Evolutionary conservation across 805 yeast species (phyloP), one percentile per base, ranked within the genome.

Genomic region (baker's yeast (Saccharomyces cerevisiae)): DNA sequence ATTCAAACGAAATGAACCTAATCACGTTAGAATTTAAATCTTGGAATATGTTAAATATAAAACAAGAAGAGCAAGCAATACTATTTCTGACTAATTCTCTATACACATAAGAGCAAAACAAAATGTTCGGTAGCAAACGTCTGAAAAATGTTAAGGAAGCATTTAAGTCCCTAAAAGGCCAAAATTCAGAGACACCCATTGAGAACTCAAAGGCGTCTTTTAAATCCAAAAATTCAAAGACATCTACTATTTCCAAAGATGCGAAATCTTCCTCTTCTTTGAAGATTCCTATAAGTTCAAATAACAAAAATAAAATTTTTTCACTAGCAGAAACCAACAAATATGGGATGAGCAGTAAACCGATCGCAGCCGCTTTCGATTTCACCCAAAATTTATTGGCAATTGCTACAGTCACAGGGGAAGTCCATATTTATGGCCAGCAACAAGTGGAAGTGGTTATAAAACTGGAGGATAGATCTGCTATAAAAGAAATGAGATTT

Each of bases 381-480:
- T 96, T 96, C 2, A 83, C 88, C 0, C 99, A 94, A 68, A 82
- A 94, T 53, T 76, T 94, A 28, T 70, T 90, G 61, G 97, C 97
- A 0, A 73, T 89, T 0, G 85, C 90, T 2, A 89, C 96, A 0
- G 83, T 78, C 41, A 66, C 72, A 6, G 88, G 90, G 47, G 81
- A 81, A 49, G 75, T 94, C 14, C 84, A 87, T 59, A 85, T 94
- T 5, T 85, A 83, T 65, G 99, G 98, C 1, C 92, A 87, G 64
- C 82, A 84, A 46, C 82, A 85, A 52, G 96, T 90, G 8, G 85
- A 85, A 57, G 86, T 81, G 11, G 79, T 79, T 10, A 76, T 90
- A 59, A 78, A 78, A 47, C 64, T 84, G 51, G 76, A 78, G 11
- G 70, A 80, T 0, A 69, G 77, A 1, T 73, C 75, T 30, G 77